A percentile compares a stretch with the other conserved stretches of the same genome.
phyloP scores from a whole-genome alignment of 73 alveolate genomes.

The Stentor roeselii region DNA sequence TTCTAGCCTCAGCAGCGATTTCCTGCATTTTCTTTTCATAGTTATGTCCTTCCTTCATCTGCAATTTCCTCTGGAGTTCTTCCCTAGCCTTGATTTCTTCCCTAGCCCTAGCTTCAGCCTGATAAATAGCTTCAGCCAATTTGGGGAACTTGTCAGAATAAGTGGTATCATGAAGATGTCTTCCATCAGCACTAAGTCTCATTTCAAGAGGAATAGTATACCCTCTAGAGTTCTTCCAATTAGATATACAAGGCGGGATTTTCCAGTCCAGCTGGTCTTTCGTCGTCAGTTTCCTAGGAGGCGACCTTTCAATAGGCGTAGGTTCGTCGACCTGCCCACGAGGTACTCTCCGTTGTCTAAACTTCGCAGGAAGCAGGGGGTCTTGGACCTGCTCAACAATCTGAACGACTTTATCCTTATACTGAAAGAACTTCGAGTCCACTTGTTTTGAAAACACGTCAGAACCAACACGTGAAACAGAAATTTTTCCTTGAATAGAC shows the following conservation, averaged over 20 bases:
- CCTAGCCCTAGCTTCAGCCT: conserved; percentile 90
- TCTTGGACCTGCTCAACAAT: conserved; percentile 63
- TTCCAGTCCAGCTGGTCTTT: conserved; percentile 98
- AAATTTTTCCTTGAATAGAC: neutral
- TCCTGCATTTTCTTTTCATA: conserved; percentile 86
- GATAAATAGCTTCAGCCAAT: conserved; percentile 76
- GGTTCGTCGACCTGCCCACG: conserved; percentile 75
- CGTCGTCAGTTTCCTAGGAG: conserved; percentile 83
- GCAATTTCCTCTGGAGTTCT: conserved; percentile 73
- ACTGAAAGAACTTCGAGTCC: neutral
- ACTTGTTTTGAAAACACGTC: neutral
- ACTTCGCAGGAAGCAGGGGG: conserved; percentile 79
- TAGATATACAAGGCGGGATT: conserved; percentile 98
- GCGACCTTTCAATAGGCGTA: conserved; percentile 78
- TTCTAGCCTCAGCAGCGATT: conserved; percentile 91
- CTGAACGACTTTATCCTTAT: conserved; percentile 32
- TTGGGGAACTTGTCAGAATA: conserved; percentile 87
- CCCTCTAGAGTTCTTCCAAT: conserved; percentile 99
- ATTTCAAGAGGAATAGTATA: conserved; percentile 98
- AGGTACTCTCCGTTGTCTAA: conserved; percentile 78
- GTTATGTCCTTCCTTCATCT: conserved; percentile 73
- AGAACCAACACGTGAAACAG: neutral
- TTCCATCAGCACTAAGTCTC: conserved; percentile 98
- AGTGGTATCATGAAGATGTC: conserved; percentile 67
- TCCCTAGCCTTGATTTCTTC: conserved; percentile 90